These are phyloP conservation scores for Fraxinus floribunda DNA, from an alignment of 305 asterid genomes.

Conservation along the genomic window DNA sequence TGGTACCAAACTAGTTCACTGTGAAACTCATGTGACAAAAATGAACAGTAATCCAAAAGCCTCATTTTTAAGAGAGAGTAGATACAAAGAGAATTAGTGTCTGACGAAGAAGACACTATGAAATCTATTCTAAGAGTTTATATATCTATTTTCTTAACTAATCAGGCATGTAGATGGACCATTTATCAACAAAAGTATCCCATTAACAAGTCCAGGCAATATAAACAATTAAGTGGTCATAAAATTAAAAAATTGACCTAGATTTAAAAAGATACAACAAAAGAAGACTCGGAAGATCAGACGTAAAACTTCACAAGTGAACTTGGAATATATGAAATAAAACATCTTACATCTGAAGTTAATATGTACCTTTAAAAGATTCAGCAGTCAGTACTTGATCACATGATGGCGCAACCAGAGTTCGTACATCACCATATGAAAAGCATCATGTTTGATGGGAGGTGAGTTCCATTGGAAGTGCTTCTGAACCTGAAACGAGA, in stretches of 20 bases:
- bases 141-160: background rate
- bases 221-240: background rate
- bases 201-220: background rate
- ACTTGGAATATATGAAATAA: background rate
- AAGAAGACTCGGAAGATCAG: background rate
- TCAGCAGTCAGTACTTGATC: slow-evolving; percentile 61
- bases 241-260: background rate
- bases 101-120: background rate
- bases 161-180: background rate
- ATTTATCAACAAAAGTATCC: background rate
- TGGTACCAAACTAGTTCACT: no score
- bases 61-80: no score
- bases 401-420: slow-evolving; percentile 93
- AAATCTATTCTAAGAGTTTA: background rate
- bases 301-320: background rate
- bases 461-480: slow-evolving; percentile 97
- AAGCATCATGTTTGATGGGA: slow-evolving; percentile 65
- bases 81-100: background rate
- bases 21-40: no score
- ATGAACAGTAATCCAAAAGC: no score
- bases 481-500: slow-evolving; percentile 64
- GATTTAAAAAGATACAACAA: background rate
- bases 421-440: slow-evolving; percentile 96
- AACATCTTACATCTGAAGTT: background rate
- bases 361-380: slow-evolving; percentile 2